Percentiles rank a stretch among this genome's conserved stretches.
Evolutionary conservation across 106 monocot species (phyloP).

Genomic region (Ottelia alismoides): DNA sequence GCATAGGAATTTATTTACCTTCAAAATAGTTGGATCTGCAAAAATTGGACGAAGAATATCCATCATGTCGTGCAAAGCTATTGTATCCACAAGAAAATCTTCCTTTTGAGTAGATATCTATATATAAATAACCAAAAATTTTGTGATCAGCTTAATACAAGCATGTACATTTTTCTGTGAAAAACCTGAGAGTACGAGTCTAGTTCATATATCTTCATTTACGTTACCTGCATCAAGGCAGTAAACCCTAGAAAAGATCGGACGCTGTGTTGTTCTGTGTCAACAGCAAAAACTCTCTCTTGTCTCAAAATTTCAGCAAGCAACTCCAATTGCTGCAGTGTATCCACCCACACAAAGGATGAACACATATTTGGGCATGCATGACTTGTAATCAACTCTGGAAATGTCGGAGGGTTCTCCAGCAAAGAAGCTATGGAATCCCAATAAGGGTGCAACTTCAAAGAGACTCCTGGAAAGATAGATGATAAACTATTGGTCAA

Average conservation of each 20-base stretch:
- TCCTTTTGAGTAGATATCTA: conserved; percentile 82
- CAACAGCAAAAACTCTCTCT: conserved; percentile 65
- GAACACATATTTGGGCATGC: conserved; percentile 3
- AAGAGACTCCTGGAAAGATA: conserved; percentile 29
- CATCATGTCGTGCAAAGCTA: conserved; percentile 86
- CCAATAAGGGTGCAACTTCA: conserved; percentile 56
- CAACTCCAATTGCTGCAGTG: conserved; percentile 36
- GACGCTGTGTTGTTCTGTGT: conserved; percentile 94
- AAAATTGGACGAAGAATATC: conserved; percentile 56
- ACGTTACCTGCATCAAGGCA: conserved; percentile 73
- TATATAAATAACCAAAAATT: too few species aligned
- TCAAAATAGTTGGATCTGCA: conserved; percentile 74
- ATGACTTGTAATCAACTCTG: conserved; percentile 1
- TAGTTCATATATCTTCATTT: too few species aligned
- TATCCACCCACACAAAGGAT: conserved; percentile 44
- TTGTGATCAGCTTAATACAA: too few species aligned
- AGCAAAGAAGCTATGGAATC: conserved; percentile 21
- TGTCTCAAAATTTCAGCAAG: conserved; percentile 35
- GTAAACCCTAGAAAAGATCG: conserved; percentile 88
- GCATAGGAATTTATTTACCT: conserved; percentile 37
- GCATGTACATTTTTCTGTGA: too few species aligned
- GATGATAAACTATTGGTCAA: too few species aligned
- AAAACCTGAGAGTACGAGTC: too few species aligned
- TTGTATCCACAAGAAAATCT: conserved; percentile 87
- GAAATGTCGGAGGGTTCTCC: conserved; percentile 12